These are phyloP conservation scores for Leucosporidium yakuticum DNA, from an alignment of 768 basidiomycete genomes.

Conservation along the genomic window DNA sequence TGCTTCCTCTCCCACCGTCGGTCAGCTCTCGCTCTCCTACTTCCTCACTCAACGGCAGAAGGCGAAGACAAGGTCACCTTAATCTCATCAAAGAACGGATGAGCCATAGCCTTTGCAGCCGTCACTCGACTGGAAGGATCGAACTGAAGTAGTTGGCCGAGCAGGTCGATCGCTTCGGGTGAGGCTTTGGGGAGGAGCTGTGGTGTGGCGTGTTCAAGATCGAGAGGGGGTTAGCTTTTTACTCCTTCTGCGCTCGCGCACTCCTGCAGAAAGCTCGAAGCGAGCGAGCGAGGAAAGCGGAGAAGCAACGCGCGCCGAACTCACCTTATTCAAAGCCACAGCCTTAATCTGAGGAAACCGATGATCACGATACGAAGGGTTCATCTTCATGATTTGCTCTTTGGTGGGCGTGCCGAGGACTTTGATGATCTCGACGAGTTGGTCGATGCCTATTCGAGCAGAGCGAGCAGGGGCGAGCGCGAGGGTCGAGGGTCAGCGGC, in stretches of 20 bases:
- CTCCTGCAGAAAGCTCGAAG: background rate
- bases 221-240: background rate
- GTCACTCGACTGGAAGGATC: slow-evolving; percentile 82
- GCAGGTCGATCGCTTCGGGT: slow-evolving; percentile 85
- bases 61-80: slow-evolving; percentile 46
- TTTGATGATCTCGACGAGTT: slow-evolving; percentile 99
- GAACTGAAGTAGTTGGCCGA: slow-evolving; percentile 86
- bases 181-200: slow-evolving; percentile 87
- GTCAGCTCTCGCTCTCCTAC: background rate
- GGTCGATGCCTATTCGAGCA: slow-evolving; percentile 99
- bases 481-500: too few relatives aligned
- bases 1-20: background rate
- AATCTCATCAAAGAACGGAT: slow-evolving; percentile 91
- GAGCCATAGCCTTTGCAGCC: slow-evolving; percentile 68
- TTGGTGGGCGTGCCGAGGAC: slow-evolving; percentile 94
- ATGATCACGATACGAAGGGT: slow-evolving; percentile 99
- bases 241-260: too few relatives aligned
- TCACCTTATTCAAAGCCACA: background rate
- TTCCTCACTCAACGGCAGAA: slow-evolving; percentile 56
- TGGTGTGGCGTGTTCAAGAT: background rate
- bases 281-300: background rate
- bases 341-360: slow-evolving; percentile 99
- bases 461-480: too few relatives aligned
- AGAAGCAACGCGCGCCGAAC: background rate
- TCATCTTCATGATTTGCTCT: slow-evolving; percentile 99